A percentile compares a stretch with the other conserved stretches of the same genome.
These are phyloP conservation scores for Sarcomyxa edulis DNA, from an alignment of 768 basidiomycete species.

Conservation along the genomic window DNA sequence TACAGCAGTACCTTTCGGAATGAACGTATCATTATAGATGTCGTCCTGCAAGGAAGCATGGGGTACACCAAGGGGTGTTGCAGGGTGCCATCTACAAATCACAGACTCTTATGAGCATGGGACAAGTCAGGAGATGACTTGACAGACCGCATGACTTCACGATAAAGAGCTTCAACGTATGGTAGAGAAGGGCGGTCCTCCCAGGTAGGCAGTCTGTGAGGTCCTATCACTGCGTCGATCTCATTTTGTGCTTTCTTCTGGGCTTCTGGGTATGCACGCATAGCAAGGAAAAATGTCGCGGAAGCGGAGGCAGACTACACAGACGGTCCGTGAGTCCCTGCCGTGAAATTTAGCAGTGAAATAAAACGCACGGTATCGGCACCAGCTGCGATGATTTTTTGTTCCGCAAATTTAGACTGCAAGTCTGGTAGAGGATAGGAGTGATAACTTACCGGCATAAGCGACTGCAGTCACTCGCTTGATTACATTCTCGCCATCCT, in stretches of 20 bases:
- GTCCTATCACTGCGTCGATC: slow-evolving; percentile 12
- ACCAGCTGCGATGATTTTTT: slow-evolving; percentile 26
- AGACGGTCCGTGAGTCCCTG: no score
- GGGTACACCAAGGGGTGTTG: slow-evolving; percentile 19
- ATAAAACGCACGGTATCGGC: slow-evolving; percentile 33
- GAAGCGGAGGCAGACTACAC: neutral
- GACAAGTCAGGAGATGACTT: slow-evolving; percentile 6
- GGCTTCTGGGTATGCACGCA: slow-evolving; percentile 16
- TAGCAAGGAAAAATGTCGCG: slow-evolving; percentile 7
- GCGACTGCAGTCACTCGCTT: no score
- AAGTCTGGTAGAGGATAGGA: no score
- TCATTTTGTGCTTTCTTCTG: slow-evolving; percentile 12
- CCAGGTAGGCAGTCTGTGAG: slow-evolving; percentile 10
- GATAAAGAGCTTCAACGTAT: slow-evolving; percentile 5
- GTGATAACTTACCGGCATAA: no score
- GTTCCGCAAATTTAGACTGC: no score
- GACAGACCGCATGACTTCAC: slow-evolving; percentile 13
- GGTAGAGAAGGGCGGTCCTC: slow-evolving; percentile 10
- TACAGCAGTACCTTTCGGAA: slow-evolving; percentile 28
- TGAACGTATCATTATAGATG: slow-evolving; percentile 31
- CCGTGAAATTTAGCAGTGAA: neutral
- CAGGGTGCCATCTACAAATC: neutral
- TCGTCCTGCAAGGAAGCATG: slow-evolving; percentile 30
- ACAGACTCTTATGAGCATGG: neutral
- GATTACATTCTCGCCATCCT: no score